A percentile compares a stretch with the other conserved stretches of the same genome.
phyloP scores from a whole-genome alignment of 257 asterid genomes.

The Solanum bulbocastanum region DNA sequence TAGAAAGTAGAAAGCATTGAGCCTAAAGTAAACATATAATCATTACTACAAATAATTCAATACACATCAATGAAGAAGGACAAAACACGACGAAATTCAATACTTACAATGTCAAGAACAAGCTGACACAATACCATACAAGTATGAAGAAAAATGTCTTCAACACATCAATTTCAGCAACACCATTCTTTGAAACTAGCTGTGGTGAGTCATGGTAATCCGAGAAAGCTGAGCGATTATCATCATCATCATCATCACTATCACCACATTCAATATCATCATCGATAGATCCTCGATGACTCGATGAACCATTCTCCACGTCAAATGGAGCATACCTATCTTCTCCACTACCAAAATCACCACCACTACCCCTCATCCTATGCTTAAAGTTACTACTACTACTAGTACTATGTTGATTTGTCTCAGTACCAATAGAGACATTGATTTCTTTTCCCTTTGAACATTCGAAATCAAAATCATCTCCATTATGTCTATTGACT shows the following conservation, averaged over 20 bases:
- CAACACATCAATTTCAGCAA: slow-evolving; percentile 51
- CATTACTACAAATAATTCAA: neutral
- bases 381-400: slow-evolving; percentile 1
- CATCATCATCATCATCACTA: neutral
- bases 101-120: slow-evolving; percentile 86
- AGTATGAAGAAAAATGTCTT: slow-evolving; percentile 73
- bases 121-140: slow-evolving; percentile 93
- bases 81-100: neutral
- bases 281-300: slow-evolving; percentile 8
- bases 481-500: slow-evolving; percentile 17
- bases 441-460: slow-evolving; percentile 9
- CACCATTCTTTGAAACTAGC: slow-evolving; percentile 17
- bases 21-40: neutral
- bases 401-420: slow-evolving; percentile 5
- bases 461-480: slow-evolving; percentile 45
- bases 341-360: slow-evolving; percentile 18
- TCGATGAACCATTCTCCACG: slow-evolving; percentile 33
- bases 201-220: slow-evolving; percentile 7
- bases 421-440: slow-evolving; percentile 23
- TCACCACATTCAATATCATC: neutral
- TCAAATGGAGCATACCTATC: slow-evolving; percentile 57
- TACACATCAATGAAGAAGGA: neutral
- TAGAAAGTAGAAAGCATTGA: neutral
- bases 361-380: slow-evolving; percentile 39
- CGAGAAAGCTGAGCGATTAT: neutral